phyloP scores from a whole-genome alignment of 805 yeast genomes.

The Kodamaea jinghongensis region DNA sequence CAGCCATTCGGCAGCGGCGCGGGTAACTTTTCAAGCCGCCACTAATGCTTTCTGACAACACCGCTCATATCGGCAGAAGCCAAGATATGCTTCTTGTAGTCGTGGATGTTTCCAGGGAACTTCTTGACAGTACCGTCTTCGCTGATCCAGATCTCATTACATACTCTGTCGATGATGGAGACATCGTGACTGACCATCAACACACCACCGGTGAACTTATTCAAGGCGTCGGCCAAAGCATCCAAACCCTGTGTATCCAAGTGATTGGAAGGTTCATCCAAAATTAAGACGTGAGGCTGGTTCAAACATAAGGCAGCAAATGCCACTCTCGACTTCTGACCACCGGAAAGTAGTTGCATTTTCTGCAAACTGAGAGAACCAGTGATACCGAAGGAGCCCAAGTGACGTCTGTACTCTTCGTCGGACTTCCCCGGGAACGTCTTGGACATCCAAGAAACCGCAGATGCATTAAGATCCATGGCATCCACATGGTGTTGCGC shows the following conservation, averaged over 20 bases:
- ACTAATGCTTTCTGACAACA: slow-evolving; percentile 83
- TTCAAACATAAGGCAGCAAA: slow-evolving; percentile 91
- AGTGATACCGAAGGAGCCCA: slow-evolving; percentile 96
- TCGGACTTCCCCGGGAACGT: slow-evolving; percentile 91
- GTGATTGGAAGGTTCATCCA: slow-evolving; percentile 98
- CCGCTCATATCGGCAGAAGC: slow-evolving; percentile 77
- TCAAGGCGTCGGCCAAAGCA: slow-evolving; percentile 88
- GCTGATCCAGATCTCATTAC: slow-evolving; percentile 94
- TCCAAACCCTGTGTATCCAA: slow-evolving; percentile 97
- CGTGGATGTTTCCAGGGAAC: slow-evolving; percentile 81
- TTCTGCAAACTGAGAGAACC: slow-evolving; percentile 91
- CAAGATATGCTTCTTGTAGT: slow-evolving; percentile 85
- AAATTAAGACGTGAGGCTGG: slow-evolving; percentile 85
- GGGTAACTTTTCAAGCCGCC: no score
- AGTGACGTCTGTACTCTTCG: slow-evolving; percentile 94
- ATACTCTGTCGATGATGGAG: slow-evolving; percentile 79
- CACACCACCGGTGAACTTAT: slow-evolving; percentile 89
- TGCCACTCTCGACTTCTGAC: slow-evolving; percentile 97
- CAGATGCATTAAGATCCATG: slow-evolving; percentile 83
- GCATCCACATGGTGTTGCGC: slow-evolving; percentile 98
- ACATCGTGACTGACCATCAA: slow-evolving; percentile 99
- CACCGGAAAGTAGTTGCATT: slow-evolving; percentile 89
- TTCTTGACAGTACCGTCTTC: slow-evolving; percentile 78
- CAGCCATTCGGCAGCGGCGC: no score
- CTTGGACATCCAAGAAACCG: slow-evolving; percentile 91